Conservation (phyloP, 495 filamentous ascomycete genomes). For the Aspergillus avenaceus region DNA sequence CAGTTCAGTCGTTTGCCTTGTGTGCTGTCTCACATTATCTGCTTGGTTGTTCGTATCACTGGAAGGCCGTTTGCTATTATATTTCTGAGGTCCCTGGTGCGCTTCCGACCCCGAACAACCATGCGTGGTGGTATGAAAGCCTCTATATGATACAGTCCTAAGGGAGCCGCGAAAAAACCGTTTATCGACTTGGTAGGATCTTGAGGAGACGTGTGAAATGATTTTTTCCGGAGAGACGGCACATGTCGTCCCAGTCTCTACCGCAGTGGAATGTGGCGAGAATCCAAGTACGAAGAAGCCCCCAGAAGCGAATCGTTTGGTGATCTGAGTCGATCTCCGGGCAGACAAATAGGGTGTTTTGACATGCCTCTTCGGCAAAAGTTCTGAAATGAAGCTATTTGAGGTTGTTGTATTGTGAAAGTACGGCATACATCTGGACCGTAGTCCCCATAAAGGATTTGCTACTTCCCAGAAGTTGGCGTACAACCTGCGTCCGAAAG, state of each 20-base stretch:
- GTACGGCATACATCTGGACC: constrained; percentile 22
- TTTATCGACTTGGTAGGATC: constrained; percentile 13
- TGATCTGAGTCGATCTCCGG: constrained; percentile 23
- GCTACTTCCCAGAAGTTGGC: constrained; percentile 43
- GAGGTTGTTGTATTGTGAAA: constrained; percentile 11
- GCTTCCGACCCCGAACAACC: constrained; percentile 6
- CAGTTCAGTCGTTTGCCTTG: background rate
- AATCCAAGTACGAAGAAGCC: constrained; percentile 33
- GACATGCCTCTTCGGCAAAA: constrained; percentile 14
- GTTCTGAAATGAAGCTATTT: constrained; percentile 16
- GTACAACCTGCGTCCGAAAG: constrained; percentile 49
- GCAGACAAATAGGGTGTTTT: constrained; percentile 15
- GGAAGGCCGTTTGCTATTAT: constrained; percentile 12
- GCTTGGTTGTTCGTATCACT: constrained; percentile 9
- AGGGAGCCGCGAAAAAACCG: constrained; percentile 4
- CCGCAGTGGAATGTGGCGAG: constrained; percentile 30
- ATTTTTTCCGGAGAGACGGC: constrained; percentile 29
- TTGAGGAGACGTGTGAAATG: constrained; percentile 22
- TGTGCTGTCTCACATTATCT: background rate
- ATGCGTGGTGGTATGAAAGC: constrained; percentile 32
- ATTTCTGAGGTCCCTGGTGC: constrained; percentile 6
- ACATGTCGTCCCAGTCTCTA: constrained; percentile 33
- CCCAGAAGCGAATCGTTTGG: constrained; percentile 36
- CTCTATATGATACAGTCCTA: constrained; percentile 26
- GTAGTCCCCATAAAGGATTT: constrained; percentile 40